Evolutionary conservation across 106 monocot species (phyloP).

Genomic region (Alisma plantagoaquatica): DNA sequence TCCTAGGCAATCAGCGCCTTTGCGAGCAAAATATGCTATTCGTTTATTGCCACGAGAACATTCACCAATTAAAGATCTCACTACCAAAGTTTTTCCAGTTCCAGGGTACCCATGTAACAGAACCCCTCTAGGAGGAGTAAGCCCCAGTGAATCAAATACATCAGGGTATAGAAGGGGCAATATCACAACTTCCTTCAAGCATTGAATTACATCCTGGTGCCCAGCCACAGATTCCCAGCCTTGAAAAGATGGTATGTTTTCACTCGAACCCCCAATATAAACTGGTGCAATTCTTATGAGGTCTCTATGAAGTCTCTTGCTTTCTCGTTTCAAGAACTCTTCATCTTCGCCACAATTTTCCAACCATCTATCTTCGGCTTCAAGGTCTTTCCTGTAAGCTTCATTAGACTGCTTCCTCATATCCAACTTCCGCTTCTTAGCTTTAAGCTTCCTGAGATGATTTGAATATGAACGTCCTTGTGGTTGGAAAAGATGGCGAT

Average conservation of each 20-base stretch:
- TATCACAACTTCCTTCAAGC: conserved; percentile 94
- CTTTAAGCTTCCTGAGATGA: conserved; percentile 63
- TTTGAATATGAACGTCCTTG: conserved; percentile 44
- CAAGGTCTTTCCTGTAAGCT: conserved; percentile 69
- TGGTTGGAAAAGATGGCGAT: conserved; percentile 83
- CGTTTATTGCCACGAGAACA: conserved; percentile 64
- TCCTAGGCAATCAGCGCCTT: conserved; percentile 97
- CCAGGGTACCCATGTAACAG: conserved; percentile 95
- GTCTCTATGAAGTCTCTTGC: conserved; percentile 86
- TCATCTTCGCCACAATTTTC: conserved; percentile 98
- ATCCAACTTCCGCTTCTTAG: conserved; percentile 58
- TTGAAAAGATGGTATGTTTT: conserved; percentile 27
- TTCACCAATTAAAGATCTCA: conserved; percentile 83
- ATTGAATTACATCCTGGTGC: conserved; percentile 72
- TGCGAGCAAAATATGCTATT: conserved; percentile 94
- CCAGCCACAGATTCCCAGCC: conserved; percentile 98
- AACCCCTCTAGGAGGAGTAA: conserved; percentile 90
- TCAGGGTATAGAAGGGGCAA: conserved; percentile 92
- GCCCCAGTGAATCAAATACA: conserved; percentile 49
- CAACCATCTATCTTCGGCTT: conserved; percentile 89
- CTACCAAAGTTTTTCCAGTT: conserved; percentile 89
- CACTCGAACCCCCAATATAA: conserved; percentile 76
- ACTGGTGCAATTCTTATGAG: conserved; percentile 77
- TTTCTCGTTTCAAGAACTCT: conserved; percentile 93
- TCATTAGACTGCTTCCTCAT: conserved; percentile 75